phyloP scores from a whole-genome alignment of 352 stramenopile species.

The Elongisporangium undulatum region DNA sequence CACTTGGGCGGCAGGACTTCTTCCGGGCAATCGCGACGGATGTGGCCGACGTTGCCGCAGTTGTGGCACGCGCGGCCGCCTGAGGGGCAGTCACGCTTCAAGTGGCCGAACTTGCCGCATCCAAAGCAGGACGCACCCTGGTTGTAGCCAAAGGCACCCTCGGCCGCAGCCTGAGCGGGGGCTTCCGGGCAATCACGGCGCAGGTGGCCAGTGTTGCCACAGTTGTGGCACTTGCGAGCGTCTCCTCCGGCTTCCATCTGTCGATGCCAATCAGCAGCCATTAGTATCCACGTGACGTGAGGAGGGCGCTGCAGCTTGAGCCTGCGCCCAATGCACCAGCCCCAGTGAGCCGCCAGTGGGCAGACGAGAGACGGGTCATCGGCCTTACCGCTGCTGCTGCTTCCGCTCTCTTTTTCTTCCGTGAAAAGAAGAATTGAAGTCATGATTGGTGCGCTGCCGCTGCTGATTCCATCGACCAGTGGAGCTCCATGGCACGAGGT shows the following conservation, averaged over 20 bases:
- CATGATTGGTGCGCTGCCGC: neutral
- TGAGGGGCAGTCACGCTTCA: constrained; percentile 79
- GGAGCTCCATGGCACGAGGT: neutral
- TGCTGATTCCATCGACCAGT: neutral
- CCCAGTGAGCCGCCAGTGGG: neutral
- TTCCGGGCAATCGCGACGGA: constrained; percentile 76
- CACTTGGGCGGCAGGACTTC: constrained; percentile 70
- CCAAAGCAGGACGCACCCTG: constrained; percentile 57
- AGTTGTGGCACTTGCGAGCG: constrained; percentile 77
- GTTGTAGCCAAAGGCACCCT: constrained; percentile 24
- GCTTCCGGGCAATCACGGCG: constrained; percentile 72
- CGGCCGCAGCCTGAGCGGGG: constrained; percentile 19
- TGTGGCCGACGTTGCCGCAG: constrained; percentile 73
- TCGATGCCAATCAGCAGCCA: neutral
- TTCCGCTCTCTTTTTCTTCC: neutral
- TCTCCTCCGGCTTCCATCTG: neutral
- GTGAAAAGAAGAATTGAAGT: neutral
- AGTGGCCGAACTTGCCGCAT: constrained; percentile 74
- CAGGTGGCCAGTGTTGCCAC: constrained; percentile 66
- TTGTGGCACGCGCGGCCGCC: constrained; percentile 76
- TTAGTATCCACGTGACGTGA: neutral
- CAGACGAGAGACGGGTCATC: neutral
- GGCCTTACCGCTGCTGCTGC: neutral
- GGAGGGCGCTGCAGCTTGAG: neutral
- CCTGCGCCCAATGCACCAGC: neutral